Conservation (phyloP, 441 rosid genomes). For the Populus hybrid region DNA sequence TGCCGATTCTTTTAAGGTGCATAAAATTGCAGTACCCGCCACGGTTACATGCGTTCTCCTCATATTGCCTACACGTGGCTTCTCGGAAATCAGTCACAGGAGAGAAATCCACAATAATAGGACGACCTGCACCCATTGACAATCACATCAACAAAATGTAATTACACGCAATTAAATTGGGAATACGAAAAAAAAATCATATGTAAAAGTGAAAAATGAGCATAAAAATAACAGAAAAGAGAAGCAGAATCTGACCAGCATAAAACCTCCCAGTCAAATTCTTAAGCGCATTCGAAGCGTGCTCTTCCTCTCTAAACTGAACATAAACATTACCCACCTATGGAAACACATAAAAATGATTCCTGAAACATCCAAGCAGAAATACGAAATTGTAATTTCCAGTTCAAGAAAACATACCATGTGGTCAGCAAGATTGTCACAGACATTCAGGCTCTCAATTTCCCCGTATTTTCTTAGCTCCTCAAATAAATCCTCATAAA, state of each 20-base stretch:
- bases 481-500: slow-evolving; percentile 30
- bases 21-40: slow-evolving; percentile 16
- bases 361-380: neutral
- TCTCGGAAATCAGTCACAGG: slow-evolving; percentile 88
- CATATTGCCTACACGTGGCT: slow-evolving; percentile 85
- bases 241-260: slow-evolving; percentile 33
- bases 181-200: neutral
- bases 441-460: slow-evolving; percentile 68
- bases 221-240: neutral
- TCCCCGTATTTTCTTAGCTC: slow-evolving; percentile 69
- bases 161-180: neutral
- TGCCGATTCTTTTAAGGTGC: slow-evolving; percentile 42
- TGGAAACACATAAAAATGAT: neutral
- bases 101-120: slow-evolving; percentile 78
- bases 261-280: slow-evolving; percentile 68
- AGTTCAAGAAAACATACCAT: slow-evolving; percentile 33
- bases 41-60: slow-evolving; percentile 75
- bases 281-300: slow-evolving; percentile 68
- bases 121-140: slow-evolving; percentile 45
- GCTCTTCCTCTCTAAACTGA: slow-evolving; percentile 83
- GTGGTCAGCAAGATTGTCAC: slow-evolving; percentile 80
- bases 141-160: neutral
- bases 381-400: too few species aligned
- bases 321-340: slow-evolving; percentile 82
- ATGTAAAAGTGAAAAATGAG: neutral